phyloP scores from a whole-genome alignment of 2,329 filamentous ascomycete species.

The Blumeria graminis region DNA sequence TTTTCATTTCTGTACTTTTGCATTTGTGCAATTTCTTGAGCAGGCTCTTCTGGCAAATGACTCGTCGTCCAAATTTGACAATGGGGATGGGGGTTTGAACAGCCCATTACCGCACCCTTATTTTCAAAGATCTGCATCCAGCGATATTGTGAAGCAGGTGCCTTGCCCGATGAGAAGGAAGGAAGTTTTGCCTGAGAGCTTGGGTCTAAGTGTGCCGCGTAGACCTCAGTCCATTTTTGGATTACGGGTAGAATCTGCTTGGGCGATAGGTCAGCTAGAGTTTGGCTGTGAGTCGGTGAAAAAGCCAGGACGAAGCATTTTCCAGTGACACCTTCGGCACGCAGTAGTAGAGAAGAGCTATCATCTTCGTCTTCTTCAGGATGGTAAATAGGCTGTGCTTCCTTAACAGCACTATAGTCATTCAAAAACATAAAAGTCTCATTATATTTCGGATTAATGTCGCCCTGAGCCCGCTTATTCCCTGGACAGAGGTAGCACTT shows the following conservation, averaged over 20 bases:
- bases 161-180: constrained; percentile 17
- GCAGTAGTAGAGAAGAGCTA: constrained; percentile 51
- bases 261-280: constrained; percentile 68
- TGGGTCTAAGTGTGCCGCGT: constrained; percentile 55
- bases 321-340: constrained; percentile 67
- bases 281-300: constrained; percentile 71
- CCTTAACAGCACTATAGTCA: constrained; percentile 91
- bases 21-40: constrained; percentile 55
- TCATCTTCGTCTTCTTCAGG: constrained; percentile 12
- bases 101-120: constrained; percentile 94
- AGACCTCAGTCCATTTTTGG: constrained; percentile 78
- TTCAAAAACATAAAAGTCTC: constrained; percentile 89
- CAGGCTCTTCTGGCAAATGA: constrained; percentile 69
- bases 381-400: constrained; percentile 62
- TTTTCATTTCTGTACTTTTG: constrained; percentile 53
- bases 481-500: constrained; percentile 87
- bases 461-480: constrained; percentile 71
- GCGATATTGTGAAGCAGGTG: constrained; percentile 53
- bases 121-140: constrained; percentile 99
- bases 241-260: constrained; percentile 60
- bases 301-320: constrained; percentile 97
- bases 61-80: constrained; percentile 94
- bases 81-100: constrained; percentile 94
- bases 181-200: constrained; percentile 35
- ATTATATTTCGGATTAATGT: constrained; percentile 64